Evolutionary conservation across 2,329 filamentous ascomycete genomes (phyloP).

Genomic region (Apiospora pterosperma): DNA sequence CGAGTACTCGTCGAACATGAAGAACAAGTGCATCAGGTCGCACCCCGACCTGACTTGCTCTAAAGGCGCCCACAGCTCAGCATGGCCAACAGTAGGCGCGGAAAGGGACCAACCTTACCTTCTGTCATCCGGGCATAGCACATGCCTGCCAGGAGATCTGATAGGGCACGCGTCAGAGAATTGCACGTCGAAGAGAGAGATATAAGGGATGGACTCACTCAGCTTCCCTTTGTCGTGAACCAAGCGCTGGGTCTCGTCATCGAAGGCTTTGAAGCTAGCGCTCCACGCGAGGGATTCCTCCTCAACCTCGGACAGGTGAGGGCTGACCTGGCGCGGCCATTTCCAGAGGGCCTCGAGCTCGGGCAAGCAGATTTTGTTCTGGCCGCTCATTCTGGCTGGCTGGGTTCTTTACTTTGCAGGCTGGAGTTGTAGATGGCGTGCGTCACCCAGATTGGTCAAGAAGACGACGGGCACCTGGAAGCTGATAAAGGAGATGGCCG

Average conservation of each 20-base stretch:
- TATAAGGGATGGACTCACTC: conserved; percentile 7
- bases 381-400: not conserved
- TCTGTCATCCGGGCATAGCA: conserved; percentile 8
- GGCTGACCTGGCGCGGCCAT: conserved; percentile 12
- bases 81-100: not conserved
- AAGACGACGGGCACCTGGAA: not conserved
- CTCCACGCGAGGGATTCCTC: conserved; percentile 13
- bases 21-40: conserved; percentile 17
- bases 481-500: not conserved
- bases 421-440: not conserved
- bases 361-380: conserved; percentile 5
- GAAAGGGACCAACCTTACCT: not conserved
- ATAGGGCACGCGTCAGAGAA: not conserved
- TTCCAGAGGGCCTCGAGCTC: conserved; percentile 12
- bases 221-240: conserved; percentile 13
- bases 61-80: not conserved
- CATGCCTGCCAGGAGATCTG: conserved; percentile 13
- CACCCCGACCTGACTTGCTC: conserved; percentile 15
- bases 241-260: conserved; percentile 8
- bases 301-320: conserved; percentile 8
- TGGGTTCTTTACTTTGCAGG: not conserved
- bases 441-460: not conserved
- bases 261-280: conserved; percentile 13
- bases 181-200: not conserved
- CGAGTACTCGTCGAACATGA: conserved; percentile 17